Evolutionary conservation across 805 yeast species (phyloP), one percentile per base, ranked within the genome.

Genomic region (Cyberlindnera misumaiensis): DNA sequence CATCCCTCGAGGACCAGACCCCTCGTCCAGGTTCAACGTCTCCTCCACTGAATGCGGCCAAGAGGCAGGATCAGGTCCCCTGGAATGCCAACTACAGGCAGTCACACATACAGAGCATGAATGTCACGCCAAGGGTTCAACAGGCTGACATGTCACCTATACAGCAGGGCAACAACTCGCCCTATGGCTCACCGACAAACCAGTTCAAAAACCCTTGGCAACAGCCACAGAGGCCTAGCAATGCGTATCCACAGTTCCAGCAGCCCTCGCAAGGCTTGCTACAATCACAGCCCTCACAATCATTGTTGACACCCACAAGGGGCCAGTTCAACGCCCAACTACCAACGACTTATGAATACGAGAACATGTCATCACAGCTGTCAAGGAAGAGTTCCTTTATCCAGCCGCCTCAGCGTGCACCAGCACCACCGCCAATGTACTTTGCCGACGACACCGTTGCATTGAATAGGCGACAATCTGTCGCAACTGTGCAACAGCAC

Each of bases 341-440:
- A 11, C 74, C 76, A 18, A 66, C 72, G 2, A 73, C 77, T 2
- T 73, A 72, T 51, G 79, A 73, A 48, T 52, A 64, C 41, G 67
- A 62, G 12, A 51, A 50, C 28, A 43, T 44, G 44, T 29, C 34
- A 12, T 40, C 48, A 11, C 14, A 42, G 22, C 25, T 42, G 1
- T 35, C 53, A 10, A 37, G 53, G 13, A 46, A 51, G 40, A 46
- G 47, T 34, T 49, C 55, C 27, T 34, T 63, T 30, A 51, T 68
- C 9, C 46, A 61, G 13, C 73, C 72, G 3, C 74, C 74, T 12
- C 51, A 67, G 3, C 56, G 74, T 46, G 70, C 69, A 1, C 68
- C 69, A 3, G 71, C 64, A 11, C 71, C 72, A 5, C 59, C 63
- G 14, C 70, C 72, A 8, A 48, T 57, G 28, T 59, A 61, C 37